These are phyloP conservation scores for Sugiyamaella qingdaonensis DNA, from an alignment of 805 yeast genomes.

Conservation along the genomic window DNA sequence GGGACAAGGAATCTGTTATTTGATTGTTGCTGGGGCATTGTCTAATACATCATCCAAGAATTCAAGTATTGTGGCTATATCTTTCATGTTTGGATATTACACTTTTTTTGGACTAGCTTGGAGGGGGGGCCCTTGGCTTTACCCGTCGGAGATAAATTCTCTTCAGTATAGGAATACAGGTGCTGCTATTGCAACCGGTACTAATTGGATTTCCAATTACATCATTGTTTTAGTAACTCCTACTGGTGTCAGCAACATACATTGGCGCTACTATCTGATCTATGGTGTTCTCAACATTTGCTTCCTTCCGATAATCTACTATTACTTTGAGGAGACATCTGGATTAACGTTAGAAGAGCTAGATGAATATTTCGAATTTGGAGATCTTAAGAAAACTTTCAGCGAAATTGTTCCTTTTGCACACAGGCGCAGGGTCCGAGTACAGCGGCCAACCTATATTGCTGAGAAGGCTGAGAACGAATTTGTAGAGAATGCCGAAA, in stretches of 20 bases:
- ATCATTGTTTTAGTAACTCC: conserved; percentile 36
- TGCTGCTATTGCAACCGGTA: conserved; percentile 52
- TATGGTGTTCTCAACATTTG: conserved; percentile 35
- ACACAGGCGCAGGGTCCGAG: neutral
- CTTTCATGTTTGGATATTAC: conserved; percentile 17
- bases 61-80: conserved; percentile 7
- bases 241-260: neutral
- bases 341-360: conserved; percentile 59
- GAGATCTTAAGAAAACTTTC: neutral
- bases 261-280: neutral
- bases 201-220: conserved; percentile 61
- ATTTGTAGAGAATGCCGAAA: no score
- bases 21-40: conserved; percentile 66
- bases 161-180: conserved; percentile 3
- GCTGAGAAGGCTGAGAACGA: no score
- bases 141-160: conserved; percentile 1
- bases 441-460: no score
- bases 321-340: conserved; percentile 54
- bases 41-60: neutral
- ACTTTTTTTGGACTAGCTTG: neutral
- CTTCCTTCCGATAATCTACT: conserved; percentile 42
- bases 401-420: neutral
- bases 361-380: conserved; percentile 23
- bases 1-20: conserved; percentile 49
- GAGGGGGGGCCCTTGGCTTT: neutral